Percentiles rank a stretch among this genome's conserved stretches.
phyloP scores from a whole-genome alignment of 2,329 filamentous ascomycete genomes.

The Cadophora luteo-olivacea region DNA sequence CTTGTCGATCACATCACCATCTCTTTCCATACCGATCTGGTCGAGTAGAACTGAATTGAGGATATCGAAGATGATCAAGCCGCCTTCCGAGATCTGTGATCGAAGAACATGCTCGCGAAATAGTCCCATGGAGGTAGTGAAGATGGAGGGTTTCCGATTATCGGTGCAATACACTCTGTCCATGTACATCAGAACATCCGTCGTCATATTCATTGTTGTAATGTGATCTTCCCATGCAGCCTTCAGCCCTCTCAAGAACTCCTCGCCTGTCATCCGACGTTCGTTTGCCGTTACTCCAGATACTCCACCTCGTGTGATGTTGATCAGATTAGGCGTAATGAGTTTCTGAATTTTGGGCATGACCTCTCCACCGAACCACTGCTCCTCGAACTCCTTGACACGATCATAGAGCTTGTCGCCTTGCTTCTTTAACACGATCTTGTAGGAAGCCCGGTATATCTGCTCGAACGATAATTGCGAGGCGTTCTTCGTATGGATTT shows the following conservation, averaged over 20 bases:
- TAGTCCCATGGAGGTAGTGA: constrained; percentile 81
- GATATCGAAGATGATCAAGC: constrained; percentile 70
- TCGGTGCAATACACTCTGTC: constrained; percentile 84
- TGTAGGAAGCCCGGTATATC: constrained; percentile 92
- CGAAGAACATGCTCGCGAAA: constrained; percentile 87
- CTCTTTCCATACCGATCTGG: constrained; percentile 89
- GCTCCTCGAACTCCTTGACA: constrained; percentile 80
- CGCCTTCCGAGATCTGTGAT: constrained; percentile 53
- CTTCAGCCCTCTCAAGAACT: constrained; percentile 78
- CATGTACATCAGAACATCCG: constrained; percentile 97
- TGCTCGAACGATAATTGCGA: constrained; percentile 93
- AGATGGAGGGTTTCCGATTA: constrained; percentile 77
- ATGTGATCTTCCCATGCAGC: constrained; percentile 89
- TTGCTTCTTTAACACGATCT: constrained; percentile 88
- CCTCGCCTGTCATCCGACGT: constrained; percentile 79
- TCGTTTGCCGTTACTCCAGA: constrained; percentile 74
- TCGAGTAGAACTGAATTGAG: constrained; percentile 85
- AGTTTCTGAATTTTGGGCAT: constrained; percentile 72
- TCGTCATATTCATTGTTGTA: constrained; percentile 93
- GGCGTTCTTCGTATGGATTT: constrained; percentile 93
- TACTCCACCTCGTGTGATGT: constrained; percentile 62
- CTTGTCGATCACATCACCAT: constrained; percentile 88
- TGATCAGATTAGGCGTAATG: constrained; percentile 72
- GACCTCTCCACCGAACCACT: constrained; percentile 80
- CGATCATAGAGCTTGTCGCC: constrained; percentile 81